These are phyloP conservation scores for Monosiga brevicollis DNA, from an alignment of 78 protist genomes.

Conservation along the genomic window DNA sequence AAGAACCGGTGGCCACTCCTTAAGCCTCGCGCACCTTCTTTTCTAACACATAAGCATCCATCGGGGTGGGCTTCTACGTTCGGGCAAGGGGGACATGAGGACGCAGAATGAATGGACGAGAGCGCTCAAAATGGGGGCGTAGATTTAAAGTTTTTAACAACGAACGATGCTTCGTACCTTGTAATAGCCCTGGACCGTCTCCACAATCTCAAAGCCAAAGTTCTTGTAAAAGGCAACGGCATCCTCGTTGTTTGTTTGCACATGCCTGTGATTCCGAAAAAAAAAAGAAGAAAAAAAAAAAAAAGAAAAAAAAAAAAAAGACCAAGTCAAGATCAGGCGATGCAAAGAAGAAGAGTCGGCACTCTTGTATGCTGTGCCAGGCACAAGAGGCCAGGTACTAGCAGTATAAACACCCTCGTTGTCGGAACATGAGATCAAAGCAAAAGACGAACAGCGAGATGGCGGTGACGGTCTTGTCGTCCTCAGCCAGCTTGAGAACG, in stretches of 20 bases:
- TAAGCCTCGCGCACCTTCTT: conserved; percentile 2
- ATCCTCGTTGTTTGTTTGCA: conserved; percentile 15
- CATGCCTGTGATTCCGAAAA: no score
- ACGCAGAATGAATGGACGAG: not conserved
- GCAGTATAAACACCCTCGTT: not conserved
- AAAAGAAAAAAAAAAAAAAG: no score
- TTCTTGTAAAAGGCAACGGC: conserved; percentile 29
- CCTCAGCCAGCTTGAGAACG: not conserved
- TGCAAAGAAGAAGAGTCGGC: not conserved
- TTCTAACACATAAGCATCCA: not conserved
- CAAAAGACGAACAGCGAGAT: conserved; percentile 12
- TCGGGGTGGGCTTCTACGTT: not conserved
- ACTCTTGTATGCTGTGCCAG: not conserved
- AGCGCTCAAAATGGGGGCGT: not conserved
- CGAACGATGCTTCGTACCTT: not conserved
- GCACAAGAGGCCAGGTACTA: not conserved
- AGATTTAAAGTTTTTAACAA: no score
- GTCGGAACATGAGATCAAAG: not conserved
- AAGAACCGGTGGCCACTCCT: no score
- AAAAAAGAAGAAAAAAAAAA: no score
- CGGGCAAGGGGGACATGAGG: not conserved
- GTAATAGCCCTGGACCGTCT: conserved; percentile 21
- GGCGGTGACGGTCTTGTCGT: not conserved
- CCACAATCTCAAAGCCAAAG: conserved; percentile 13
- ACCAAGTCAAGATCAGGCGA: no score